Base-by-base conservation (phyloP, 2,329 filamentous ascomycete genomes). In the Diaporthe eres region DNA sequence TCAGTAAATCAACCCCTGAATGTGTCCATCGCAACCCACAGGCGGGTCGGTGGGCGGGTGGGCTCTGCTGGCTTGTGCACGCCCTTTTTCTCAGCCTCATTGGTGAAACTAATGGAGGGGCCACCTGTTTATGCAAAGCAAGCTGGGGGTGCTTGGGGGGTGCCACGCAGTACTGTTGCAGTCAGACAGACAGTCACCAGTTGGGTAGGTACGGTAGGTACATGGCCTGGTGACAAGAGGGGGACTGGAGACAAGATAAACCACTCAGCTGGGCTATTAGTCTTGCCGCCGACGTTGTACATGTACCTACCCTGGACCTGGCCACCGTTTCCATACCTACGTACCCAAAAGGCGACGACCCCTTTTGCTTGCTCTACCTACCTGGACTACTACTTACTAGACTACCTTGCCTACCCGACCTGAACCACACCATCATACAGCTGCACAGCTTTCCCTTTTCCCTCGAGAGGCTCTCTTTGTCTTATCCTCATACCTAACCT, bases 71-170 rank as follows among this genome's bases (percentile, higher is more conserved):
- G 65, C 49, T 70, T 55, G 49, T 70, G 65, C 65, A 42, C n/a
- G 34, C 65, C 49, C 49, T 53, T 55, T 55, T 70, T 70, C 49
- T 70, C 65, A 70, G 65, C 49, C 47, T 70, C 65, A 70, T 70
- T 70, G 65, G 65, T 70, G 65, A 70, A 70, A 70, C 65, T 70
- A 70, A 70, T 70, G 34, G 65, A 70, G 65, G 65, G 65, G 65
- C 65, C 65, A 42, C 65, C 49, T 53, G 34, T 55, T 70, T 55
- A 70, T 70, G 65, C 65, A 70, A 63, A 55, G 49, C 65, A 70
- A 70, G 65, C 65, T 70, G 47, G 65, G 63, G 31, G 63, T 34
- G n/a, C 25, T n/a, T 53, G 9, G 31, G 31, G 22, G 28, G 42
- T 37, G 31, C 47, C 34, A 34, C 63, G 31, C 63, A 51, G 63